Evolutionary conservation across 2,329 filamentous ascomycete genomes (phyloP).

Genomic region (Cladosporium sphaerospermum): DNA sequence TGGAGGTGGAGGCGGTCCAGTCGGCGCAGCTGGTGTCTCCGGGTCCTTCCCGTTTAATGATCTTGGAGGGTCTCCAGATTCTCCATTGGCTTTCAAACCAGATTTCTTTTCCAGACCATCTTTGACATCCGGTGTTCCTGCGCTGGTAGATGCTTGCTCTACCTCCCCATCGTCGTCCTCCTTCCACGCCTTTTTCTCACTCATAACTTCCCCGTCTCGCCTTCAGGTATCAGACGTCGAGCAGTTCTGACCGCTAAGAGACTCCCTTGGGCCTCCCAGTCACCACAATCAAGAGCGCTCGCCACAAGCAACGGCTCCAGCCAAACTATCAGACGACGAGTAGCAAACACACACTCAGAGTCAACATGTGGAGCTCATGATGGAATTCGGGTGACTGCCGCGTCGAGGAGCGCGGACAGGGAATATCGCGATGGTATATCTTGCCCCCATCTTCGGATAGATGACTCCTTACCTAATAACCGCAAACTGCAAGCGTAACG

Average conservation of each 20-base stretch:
- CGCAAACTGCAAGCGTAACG: not conserved
- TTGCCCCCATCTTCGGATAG: not conserved
- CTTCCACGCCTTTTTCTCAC: slow-evolving; percentile 42
- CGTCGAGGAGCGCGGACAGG: too few relatives aligned
- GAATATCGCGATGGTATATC: not conserved
- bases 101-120: not conserved
- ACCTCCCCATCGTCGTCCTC: slow-evolving; percentile 34
- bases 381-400: too few relatives aligned
- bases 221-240: too few relatives aligned
- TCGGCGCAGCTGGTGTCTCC: not conserved
- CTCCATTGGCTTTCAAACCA: too few relatives aligned
- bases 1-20: slow-evolving; percentile 15
- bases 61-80: too few relatives aligned
- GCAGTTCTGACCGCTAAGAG: too few relatives aligned
- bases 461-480: slow-evolving; percentile 12
- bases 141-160: not conserved
- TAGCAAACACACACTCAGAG: too few relatives aligned
- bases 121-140: not conserved
- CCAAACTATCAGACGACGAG: too few relatives aligned
- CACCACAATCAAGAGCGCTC: too few relatives aligned
- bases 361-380: too few relatives aligned
- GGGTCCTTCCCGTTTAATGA: not conserved
- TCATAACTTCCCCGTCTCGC: not conserved
- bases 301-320: too few relatives aligned
- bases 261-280: too few relatives aligned